Base-by-base conservation (phyloP, 345 rosid genomes). In the Cochlearia excelsa region DNA sequence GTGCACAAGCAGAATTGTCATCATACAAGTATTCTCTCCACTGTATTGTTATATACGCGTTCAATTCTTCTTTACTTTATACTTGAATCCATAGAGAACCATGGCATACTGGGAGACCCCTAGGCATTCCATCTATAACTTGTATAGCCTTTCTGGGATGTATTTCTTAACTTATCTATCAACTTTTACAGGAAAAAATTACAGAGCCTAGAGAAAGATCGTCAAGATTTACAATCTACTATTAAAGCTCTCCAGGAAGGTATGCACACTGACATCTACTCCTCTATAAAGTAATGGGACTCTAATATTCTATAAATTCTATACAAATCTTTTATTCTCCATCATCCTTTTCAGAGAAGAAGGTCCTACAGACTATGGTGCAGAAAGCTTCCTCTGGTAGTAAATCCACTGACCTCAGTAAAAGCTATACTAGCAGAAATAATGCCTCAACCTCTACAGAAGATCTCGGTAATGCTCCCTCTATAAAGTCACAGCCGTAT, bases 171-270 rank as follows among this genome's bases (percentile, higher is more conserved):
- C 52, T 65, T 52, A 40, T 23, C 51, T 45, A 45, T 42, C 26
- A 53, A 65, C 29, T 55, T 23, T 62, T 75, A 38, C 81, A 94
- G 97, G 78, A 94, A 84, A 92, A 90, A 84, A 74, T 69, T 90
- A 60, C 81, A 81, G 68, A 81, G 81, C 79, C 76, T 90, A 7
- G 97, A 94, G 68, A 94, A 75, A 74, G 99, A 87, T 10, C 90
- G 93, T 64, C 88, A 79, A 69, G 97, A 94, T 77, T 80, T 94
- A 55, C 89, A 84, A 43, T 77, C 80, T 62, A 90, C 97, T 62
- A 79, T 90, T 49, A 84, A 79, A 74, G 90, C 95, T 68, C 87
- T 94, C 44, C 88, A 87, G 75, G 99, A 94, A 80, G 99, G 99
- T 87, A 63, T 55, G 57, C 61, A 29, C 63, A 38, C 47, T 49